Evolutionary conservation across 768 basidiomycete genomes (phyloP), one percentile per base, ranked within the genome.

Genomic region (Pleurotus ostreatus): DNA sequence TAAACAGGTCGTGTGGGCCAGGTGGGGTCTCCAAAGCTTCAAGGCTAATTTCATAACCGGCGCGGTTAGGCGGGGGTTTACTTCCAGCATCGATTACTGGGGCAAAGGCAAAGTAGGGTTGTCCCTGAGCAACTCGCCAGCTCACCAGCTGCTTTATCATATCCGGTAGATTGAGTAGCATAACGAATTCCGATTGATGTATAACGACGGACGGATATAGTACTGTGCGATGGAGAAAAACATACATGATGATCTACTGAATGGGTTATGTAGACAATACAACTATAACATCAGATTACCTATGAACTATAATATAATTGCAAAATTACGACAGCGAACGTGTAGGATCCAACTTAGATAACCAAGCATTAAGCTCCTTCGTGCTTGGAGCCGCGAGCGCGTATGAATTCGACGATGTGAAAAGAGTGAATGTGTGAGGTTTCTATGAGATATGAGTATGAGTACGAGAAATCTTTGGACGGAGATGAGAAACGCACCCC

Each of bases 331-430:
- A 70, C 41, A 77, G 74, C 61, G 83, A 72, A 64, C 88, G 82
- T 64, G 89, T 92, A 51, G 92, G 92, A 70, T 94, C 92, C 62
- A 94, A 74, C 69, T 90, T 92, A 58, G 79, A 75, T 63, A 82
- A 86, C 94, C 94, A 97, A 66, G 85, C 81, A 57, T 84, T 84
- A 57, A 93, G 77, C 65, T 97, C 94, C 74, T 91, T 95, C 57
- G 77, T 71, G 64, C 78, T 91, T 2, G 87, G 82, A 34, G 94
- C 92, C 7, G 90, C 87, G 8, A 97, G 78, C 38, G 91, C 92
- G 72, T 94, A 88, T 22, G 94, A 94, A 69, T 97, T 96, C 6
- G 91, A 90, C 11, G 91, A 79, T 1, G 94, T 94, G 71, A 95
- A 96, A 30, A 97, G 79, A 11, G 92, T 94, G 71, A 97, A 95